Evolutionary conservation across 1,284 basidiomycete genomes (phyloP), one percentile per base, ranked within the genome.

Genomic region (Sphaerobolus stellatus): DNA sequence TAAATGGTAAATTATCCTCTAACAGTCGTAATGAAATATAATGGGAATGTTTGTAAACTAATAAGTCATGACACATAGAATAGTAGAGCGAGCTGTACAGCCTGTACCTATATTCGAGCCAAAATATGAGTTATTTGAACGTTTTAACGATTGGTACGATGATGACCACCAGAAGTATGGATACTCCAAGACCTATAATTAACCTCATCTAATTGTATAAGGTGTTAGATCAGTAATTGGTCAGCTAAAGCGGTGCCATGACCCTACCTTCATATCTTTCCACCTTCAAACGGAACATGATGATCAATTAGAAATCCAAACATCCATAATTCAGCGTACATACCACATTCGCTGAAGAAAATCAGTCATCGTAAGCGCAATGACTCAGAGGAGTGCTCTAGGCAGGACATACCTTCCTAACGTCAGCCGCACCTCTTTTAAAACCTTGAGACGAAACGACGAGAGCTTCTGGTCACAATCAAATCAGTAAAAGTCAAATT

Each of bases 381-480:
- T n/a, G n/a, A n/a, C n/a, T 57, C 54, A 36, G 54, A 57, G 16
- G 24, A 48, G 55, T 6, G 46, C 11, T 84, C 94, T 78, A n/a
- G n/a, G n/a, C n/a, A n/a, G n/a, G n/a, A n/a, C n/a, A n/a, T 68
- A 95, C 93, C 83, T 99, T 99, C 71, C 96, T 87, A 46, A 99
- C 97, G 59, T 93, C 84, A 77, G 96, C 98, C 51, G 97, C 97
- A 60, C 96, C 95, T 62, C 93, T 84, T 60, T 94, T 86, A 86
- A 99, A 99, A 28, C 94, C 94, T 77, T 99, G 97, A 9, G 96
- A 97, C 16, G 94, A 98, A 34, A 98, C 92, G 28, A 96, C 95
- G 55, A 99, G 84, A 69, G 90, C 98, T 73, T 99, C 96, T 96
- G 64, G 29, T 2, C 30, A 31, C n/a, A 25, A 28, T 34, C 29